Conservation (phyloP, 2,329 filamentous ascomycete species). For the Mariannaea sp. region DNA sequence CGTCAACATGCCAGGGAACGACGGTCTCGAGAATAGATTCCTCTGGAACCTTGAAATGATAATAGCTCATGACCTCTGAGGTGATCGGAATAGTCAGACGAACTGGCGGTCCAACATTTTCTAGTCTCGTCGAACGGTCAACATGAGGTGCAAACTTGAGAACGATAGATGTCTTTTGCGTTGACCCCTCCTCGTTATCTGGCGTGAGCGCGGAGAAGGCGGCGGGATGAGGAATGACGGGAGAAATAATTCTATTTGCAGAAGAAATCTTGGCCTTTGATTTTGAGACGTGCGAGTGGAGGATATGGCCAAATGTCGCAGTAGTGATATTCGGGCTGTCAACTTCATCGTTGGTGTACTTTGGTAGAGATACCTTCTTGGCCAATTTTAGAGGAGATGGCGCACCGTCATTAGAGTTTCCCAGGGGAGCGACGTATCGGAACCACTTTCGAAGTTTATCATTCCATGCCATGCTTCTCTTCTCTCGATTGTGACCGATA, state of each 20-base stretch:
- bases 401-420: constrained; percentile 9
- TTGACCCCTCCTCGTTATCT: constrained; percentile 36
- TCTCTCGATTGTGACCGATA: constrained; percentile 39
- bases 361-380: constrained; percentile 6
- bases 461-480: constrained; percentile 42
- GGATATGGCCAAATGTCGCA: constrained; percentile 58
- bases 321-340: constrained; percentile 35
- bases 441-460: constrained; percentile 42
- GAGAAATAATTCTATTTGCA: constrained; percentile 47
- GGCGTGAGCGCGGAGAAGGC: constrained; percentile 46
- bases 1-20: constrained; percentile 39
- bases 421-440: constrained; percentile 35
- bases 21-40: constrained; percentile 43
- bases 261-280: constrained; percentile 9
- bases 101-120: constrained; percentile 29
- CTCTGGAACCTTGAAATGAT: constrained; percentile 36
- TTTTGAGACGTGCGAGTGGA: constrained; percentile 41
- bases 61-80: constrained; percentile 34
- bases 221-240: constrained; percentile 54
- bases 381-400: constrained; percentile 6
- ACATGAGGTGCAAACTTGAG: constrained; percentile 52
- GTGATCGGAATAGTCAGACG: constrained; percentile 41
- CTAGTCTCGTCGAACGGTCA: not conserved
- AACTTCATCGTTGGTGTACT: not conserved
- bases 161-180: constrained; percentile 45